Percentiles rank a stretch among this genome's conserved stretches.
These are phyloP conservation scores for Nicotiana noctiflora DNA, from an alignment of 257 asterid genomes.

Conservation along the genomic window DNA sequence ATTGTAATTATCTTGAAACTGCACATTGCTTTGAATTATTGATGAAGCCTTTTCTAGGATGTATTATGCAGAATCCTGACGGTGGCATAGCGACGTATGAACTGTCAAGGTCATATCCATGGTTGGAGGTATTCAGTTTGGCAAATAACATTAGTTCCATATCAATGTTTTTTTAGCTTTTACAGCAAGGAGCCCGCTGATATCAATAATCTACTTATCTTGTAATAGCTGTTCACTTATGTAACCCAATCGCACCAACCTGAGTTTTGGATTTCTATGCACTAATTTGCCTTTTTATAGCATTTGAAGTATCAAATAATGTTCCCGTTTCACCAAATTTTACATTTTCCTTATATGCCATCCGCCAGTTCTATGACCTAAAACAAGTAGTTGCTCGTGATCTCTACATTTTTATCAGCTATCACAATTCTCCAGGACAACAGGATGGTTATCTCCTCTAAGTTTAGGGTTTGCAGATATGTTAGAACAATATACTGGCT, in stretches of 20 bases:
- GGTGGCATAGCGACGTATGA: slow-evolving; percentile 96
- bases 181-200: not conserved
- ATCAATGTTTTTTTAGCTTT: not conserved
- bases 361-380: not conserved
- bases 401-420: not conserved
- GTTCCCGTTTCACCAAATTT: not conserved
- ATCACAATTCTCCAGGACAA: not conserved
- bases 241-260: not conserved
- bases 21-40: not conserved
- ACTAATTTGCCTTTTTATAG: not conserved
- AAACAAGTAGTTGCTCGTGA: not conserved
- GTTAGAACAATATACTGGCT: not conserved
- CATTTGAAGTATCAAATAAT: not conserved
- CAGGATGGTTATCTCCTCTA: not conserved
- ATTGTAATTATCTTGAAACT: not conserved
- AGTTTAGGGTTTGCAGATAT: not conserved
- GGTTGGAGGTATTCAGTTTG: slow-evolving; percentile 69
- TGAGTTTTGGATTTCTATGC: not conserved
- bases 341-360: not conserved
- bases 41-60: not conserved
- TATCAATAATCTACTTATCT: not conserved
- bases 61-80: slow-evolving; percentile 47
- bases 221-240: not conserved
- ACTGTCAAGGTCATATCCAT: slow-evolving; percentile 89
- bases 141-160: not conserved